Conservation (phyloP, 805 yeast species). For the Candida golubevii region DNA sequence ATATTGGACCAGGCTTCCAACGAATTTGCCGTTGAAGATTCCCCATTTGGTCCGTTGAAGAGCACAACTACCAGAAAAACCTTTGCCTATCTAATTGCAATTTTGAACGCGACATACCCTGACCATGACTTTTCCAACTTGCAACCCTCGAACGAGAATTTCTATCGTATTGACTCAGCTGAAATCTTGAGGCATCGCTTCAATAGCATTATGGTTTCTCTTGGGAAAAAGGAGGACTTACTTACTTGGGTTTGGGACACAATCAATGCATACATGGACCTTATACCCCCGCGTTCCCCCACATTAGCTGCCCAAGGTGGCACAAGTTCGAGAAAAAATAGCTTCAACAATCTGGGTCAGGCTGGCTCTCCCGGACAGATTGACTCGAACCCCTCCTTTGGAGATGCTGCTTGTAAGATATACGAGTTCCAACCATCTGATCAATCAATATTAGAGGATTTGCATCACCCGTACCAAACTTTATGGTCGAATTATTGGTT, state of each 20-base stretch:
- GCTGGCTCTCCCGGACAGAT: conserved; percentile 10
- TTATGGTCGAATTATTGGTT: conserved; percentile 86
- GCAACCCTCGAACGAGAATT: conserved; percentile 68
- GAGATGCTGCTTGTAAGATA: conserved; percentile 46
- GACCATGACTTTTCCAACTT: conserved; percentile 90
- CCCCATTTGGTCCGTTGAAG: conserved; percentile 92
- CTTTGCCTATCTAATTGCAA: conserved; percentile 86
- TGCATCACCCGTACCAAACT: conserved; percentile 42
- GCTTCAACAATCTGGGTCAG: conserved; percentile 18
- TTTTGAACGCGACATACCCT: conserved; percentile 87
- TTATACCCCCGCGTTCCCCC: conserved; percentile 34
- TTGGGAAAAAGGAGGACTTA: conserved; percentile 39
- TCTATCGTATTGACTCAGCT: conserved; percentile 30
- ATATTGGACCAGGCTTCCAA: conserved; percentile 10
- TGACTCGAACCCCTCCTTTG: conserved; percentile 9
- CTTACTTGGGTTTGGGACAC: conserved; percentile 83
- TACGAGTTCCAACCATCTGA: conserved; percentile 63
- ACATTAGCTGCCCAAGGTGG: conserved; percentile 21
- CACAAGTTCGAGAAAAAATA: conserved; percentile 24
- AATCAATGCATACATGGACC: conserved; percentile 75
- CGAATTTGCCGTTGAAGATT: conserved; percentile 31
- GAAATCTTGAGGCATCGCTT: conserved; percentile 59
- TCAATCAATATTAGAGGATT: conserved; percentile 58
- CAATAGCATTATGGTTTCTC: conserved; percentile 64
- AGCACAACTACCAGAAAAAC: conserved; percentile 82